phyloP scores from a whole-genome alignment of 176 grass and related monocot species.

The Hordeum marinum region DNA sequence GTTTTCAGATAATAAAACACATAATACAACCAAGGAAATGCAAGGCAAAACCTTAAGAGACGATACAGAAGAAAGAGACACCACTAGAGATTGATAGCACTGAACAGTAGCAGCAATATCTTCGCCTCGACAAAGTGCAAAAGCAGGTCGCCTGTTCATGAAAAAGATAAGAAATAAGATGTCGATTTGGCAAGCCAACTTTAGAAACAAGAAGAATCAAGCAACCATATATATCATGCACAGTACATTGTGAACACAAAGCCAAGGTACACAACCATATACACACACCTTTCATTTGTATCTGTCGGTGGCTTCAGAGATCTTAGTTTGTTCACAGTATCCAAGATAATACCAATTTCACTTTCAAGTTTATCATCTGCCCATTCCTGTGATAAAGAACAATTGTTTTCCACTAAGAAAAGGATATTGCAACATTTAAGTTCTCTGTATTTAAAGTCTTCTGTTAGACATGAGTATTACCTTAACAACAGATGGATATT shows the following conservation, averaged over 20 bases:
- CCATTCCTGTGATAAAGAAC: conserved; percentile 51
- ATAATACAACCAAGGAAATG: not conserved
- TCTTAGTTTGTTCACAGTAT: conserved; percentile 60
- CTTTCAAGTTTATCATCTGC: conserved; percentile 62
- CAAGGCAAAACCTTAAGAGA: conserved; percentile 49
- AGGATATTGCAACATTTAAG: not conserved
- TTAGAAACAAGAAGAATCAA: conserved; percentile 10
- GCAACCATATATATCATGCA: not conserved
- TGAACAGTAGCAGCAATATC: conserved; percentile 35
- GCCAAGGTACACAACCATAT: not conserved
- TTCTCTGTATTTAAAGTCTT: not conserved
- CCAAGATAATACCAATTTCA: conserved; percentile 62
- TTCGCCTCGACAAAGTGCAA: conserved; percentile 54
- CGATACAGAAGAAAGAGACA: conserved; percentile 59
- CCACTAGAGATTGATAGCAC: conserved; percentile 49
- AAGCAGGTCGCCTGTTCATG: conserved; percentile 35
- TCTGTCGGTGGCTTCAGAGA: conserved; percentile 61
- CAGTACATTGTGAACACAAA: not conserved
- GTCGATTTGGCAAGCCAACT: not conserved
- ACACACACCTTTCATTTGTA: conserved; percentile 54
- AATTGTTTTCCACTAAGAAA: conserved; percentile 24
- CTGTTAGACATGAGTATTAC: conserved; percentile 2
- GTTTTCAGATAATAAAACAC: not conserved
- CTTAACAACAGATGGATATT: conserved; percentile 71
- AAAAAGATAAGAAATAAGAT: not conserved